Conservation (phyloP, 1,284 basidiomycete genomes). For the Pascua sp. region DNA sequence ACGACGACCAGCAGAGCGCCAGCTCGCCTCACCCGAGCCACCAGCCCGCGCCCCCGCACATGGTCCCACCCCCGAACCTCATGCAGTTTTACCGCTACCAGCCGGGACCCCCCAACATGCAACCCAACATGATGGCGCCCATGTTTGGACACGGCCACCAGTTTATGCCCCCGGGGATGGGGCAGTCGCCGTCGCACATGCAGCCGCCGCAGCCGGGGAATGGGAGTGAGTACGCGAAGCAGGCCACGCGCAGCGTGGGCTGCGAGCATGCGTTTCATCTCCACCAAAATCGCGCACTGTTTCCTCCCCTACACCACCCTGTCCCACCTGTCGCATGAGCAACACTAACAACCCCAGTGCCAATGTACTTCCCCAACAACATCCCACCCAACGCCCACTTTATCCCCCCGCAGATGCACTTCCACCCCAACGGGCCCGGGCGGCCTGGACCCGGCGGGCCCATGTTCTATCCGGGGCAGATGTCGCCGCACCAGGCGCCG, state of each 20-base stretch:
- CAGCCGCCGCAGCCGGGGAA: slow-evolving; percentile 27
- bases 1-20: slow-evolving; percentile 8
- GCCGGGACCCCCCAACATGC: slow-evolving; percentile 30
- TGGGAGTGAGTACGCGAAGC: slow-evolving; percentile 25
- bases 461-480: slow-evolving; percentile 27
- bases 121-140: slow-evolving; percentile 25
- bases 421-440: slow-evolving; percentile 24
- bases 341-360: slow-evolving; percentile 8
- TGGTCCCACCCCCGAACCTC: slow-evolving; percentile 30
- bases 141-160: slow-evolving; percentile 38
- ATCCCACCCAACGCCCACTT: slow-evolving; percentile 34
- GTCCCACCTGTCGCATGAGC: background rate
- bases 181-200: slow-evolving; percentile 23
- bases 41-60: slow-evolving; percentile 20
- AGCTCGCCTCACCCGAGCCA: slow-evolving; percentile 15
- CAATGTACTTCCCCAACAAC: slow-evolving; percentile 18
- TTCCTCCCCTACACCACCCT: no score
- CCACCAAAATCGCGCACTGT: no score
- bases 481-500: slow-evolving; percentile 40
- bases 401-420: slow-evolving; percentile 41
- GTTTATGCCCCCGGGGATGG: slow-evolving; percentile 28
- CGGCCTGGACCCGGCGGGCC: slow-evolving; percentile 15
- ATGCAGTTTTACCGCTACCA: slow-evolving; percentile 35
- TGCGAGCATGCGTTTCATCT: background rate
- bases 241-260: no score